Base-by-base conservation (phyloP, 2,329 filamentous ascomycete genomes). In the Thelonectria blattea region DNA sequence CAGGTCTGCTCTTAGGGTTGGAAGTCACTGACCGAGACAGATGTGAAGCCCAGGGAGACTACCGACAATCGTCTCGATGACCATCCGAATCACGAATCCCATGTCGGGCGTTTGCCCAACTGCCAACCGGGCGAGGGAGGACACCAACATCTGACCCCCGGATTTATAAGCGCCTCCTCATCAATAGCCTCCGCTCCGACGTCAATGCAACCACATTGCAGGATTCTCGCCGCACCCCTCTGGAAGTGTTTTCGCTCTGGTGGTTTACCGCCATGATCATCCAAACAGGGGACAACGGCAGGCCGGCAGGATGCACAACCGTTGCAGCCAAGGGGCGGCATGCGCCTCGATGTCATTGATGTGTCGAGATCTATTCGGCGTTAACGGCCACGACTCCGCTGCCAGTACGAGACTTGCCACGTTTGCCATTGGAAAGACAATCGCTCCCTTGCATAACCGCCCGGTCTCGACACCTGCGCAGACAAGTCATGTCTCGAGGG, bases 111-210 rank as follows among this genome's bases (percentile, higher is more conserved):
- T 37, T 30, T 45, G 49, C 34, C 61, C 39, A 50, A 41, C 47
- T 48, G 52, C 52, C 45, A 52, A 34, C 48, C 34, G 34, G 15
- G 34, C 34, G 34, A 30, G 49, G 46, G 32, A 42, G 39, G 39
- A 47, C 22, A 42, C 41, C 18, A 41, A 37, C 30, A 57, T 46
- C 52, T 51, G 37, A 41, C 55, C 62, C 58, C 61, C 61, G 54
- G 56, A 64, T 66, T 68, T 52, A 63, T 62, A 64, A 71, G 63
- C 67, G 57, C 52, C 56, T 56, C 61, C 64, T 63, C 61, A 66
- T 63, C 61, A 66, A 49, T 46, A 24, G 41, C 22, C 58, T 54
- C 41, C 58, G 54, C 57, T 55, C 52, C 55, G 54, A 45, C 55
- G 50, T 41, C 52, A 49, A 66, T 69, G 67, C 47, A 66, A 64